Base-by-base conservation (phyloP, 495 filamentous ascomycete genomes). In the Thermothielavioides terrestris region DNA sequence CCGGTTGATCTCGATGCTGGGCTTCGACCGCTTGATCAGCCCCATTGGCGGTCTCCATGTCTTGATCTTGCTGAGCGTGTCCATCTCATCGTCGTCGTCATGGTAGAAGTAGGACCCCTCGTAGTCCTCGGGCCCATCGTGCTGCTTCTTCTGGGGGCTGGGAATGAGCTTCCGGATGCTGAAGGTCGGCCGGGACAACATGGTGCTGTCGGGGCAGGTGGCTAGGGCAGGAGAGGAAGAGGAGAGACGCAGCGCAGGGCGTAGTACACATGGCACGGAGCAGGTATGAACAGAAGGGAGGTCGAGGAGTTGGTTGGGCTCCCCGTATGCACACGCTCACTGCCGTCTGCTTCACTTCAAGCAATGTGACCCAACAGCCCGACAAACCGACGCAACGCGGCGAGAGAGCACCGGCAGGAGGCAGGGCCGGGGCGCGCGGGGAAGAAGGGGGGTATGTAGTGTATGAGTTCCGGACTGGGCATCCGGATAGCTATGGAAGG, bases 121-220 rank as follows among this genome's bases (percentile, higher is more conserved):
- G 23, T 68, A 59, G 46, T 62, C 60, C 36, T 68, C 67, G 47
- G 54, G 44, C 26, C 48, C 45, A 10, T 53, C 58, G 20, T 41
- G 53, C n/a, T n/a, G n/a, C 58, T 66, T 61, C 46, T 62, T 58
- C 36, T 65, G 64, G 14, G 40, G 41, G n/a, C 46, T 41, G 14
- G 68, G 62, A 44, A 74, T 68, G 25, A 73, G 52, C 58, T 65
- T 65, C 47, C 70, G 68, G 49, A 75, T 75, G 55, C 59, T 72
- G 56, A 69, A 63, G 44, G 58, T 58, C 28, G 71, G 61, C 61
- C 66, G 62, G 39, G 69, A 66, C 53, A 68, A 60, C 71, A 75
- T 74, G 50, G 26, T 68, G 57, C 52, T 49, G 42, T 42, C 18
- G 43, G 20, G 17, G 15, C 42, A 18, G 36, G 39, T 15, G 46